Percentiles rank a stretch among this genome's conserved stretches.
These are phyloP conservation scores for Panicum virgatum DNA, from an alignment of 202 grass and related monocot genomes.

Conservation along the genomic window DNA sequence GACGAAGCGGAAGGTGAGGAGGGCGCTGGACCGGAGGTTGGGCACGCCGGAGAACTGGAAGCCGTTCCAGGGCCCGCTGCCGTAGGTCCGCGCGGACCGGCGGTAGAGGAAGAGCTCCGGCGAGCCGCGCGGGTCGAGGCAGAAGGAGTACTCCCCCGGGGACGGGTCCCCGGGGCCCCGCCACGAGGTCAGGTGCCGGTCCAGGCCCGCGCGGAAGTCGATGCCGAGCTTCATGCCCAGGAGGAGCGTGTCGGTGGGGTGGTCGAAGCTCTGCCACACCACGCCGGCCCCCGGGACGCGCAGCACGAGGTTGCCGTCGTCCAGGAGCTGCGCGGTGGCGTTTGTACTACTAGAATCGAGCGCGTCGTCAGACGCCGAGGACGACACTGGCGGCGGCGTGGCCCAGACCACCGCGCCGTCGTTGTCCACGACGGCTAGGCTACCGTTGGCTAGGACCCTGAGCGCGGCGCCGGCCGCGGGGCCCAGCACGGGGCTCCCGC, in stretches of 20 bases:
- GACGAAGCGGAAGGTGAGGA: slow-evolving; percentile 38
- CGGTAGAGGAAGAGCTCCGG: slow-evolving; percentile 60
- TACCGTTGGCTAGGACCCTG: slow-evolving; percentile 27
- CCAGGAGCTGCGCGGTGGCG: slow-evolving; percentile 29
- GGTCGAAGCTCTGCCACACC: slow-evolving; percentile 72
- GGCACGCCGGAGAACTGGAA: slow-evolving; percentile 50
- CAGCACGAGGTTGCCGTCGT: slow-evolving; percentile 59
- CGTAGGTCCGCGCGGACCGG: slow-evolving; percentile 22
- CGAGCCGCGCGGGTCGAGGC: slow-evolving; percentile 38
- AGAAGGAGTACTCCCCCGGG: slow-evolving; percentile 47
- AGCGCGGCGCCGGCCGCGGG: not conserved
- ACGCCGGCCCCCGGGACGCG: slow-evolving; percentile 9
- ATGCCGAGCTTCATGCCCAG: slow-evolving; percentile 53
- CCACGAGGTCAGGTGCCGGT: slow-evolving; percentile 57
- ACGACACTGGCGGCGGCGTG: not conserved
- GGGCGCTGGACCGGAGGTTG: slow-evolving; percentile 36
- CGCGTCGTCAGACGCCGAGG: no score
- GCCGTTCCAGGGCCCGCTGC: slow-evolving; percentile 65
- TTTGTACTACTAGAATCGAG: not conserved
- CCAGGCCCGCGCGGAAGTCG: slow-evolving; percentile 36
- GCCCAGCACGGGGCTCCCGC: slow-evolving; percentile 31
- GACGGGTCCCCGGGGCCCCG: slow-evolving; percentile 50
- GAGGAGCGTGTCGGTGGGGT: slow-evolving; percentile 66
- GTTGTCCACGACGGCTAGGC: not conserved
- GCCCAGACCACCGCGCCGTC: slow-evolving; percentile 15